Evolutionary conservation across 768 basidiomycete genomes (phyloP), one percentile per base, ranked within the genome.

Genomic region (Collybiopsis luxurians): DNA sequence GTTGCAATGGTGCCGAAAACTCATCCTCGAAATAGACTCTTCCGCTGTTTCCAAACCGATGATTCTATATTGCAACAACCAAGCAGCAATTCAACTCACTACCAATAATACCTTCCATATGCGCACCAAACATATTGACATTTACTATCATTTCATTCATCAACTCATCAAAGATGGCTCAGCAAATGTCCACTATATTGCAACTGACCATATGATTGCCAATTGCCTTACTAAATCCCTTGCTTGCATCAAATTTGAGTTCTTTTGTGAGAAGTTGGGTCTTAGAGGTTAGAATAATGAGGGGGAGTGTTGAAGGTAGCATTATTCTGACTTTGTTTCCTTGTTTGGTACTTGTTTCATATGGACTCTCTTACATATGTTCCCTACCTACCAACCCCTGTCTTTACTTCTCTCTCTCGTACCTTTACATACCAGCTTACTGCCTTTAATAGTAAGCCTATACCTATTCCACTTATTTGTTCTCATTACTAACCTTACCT

Each of bases 81-180:
- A 69, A 44, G 53, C 58, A 5, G 61, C 61, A 12, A 63, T 62
- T 34, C 36, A 55, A 0, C 43, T 71, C 2, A 53, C 66, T 0
- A 51, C 61, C 9, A 70, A 74, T 55, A 65, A 57, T 17, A 61
- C 61, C 10, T 66, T 60, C 48, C 73, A 74, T 48, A 61, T 68
- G 2, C 47, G 63, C 13, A 67, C 72, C 7, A 76, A 74, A 58
- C 73, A 75, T 61, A 75, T 75, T 49, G 70, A 73, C 53, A 66
- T 72, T n/a, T 60, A 62, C 0, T 68, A 67, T 58, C 74, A 76
- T 59, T 71, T 68, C 50, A 66, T 74, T 42, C 60, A 66, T 6
- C 60, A 70, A 31, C 57, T 51, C 40, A 19, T 54, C 10, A 64
- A 65, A 38, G 59, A 47, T 61, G 54, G 55, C 54, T 55, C 21